Evolutionary conservation across 192 early-diverging fungal genomes (phyloP), one percentile per base, ranked within the genome.

Genomic region (Umbelopsis vinacea): DNA sequence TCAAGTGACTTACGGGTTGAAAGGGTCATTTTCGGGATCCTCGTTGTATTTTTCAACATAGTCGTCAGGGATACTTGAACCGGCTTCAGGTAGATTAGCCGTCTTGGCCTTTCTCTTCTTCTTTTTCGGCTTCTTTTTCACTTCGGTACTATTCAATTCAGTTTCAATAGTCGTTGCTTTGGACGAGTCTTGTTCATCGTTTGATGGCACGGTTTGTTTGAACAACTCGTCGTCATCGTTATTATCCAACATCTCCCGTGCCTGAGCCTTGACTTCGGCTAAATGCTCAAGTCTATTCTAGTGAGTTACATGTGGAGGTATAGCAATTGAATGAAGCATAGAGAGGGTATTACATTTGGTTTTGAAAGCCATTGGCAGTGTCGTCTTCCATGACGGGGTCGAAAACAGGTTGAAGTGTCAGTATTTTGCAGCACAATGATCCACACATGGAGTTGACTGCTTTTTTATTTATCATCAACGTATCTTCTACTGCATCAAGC

Each of bases 41-140:
- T 78, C 79, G 0, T 35, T 54, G 46, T 79, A 63, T 0, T 69
- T 70, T 63, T 81, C 79, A 4, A 47, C 52, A 46, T 81, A 73
- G 12, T 81, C 79, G 38, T 71, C 72, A 9, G 52, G 15, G 33
- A 77, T 48, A 4, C 29, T 70, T 15, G 72, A 69, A 17, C 79
- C 79, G 29, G 75, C 74, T 35, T 77, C 73, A 6, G 78, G 76
- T 24, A 81, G 60, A 23, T 84, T 73, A n/a, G 76, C 76, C 9
- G 79, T 68, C 63, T 84, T 79, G 33, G 73, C 66, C 76, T 81
- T 86, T 46, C 73, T 79, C 68, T 74, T 75, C 67, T 73, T 81
- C 55, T 82, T 86, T 33, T 77, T 86, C 48, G 80, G 84, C 47
- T 81, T 83, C 66, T 80, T 85, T 23, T 79, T 72, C 38, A 73